Evolutionary conservation across 192 early-diverging fungal species (phyloP).

Genomic region (Phlyctochytrium arcticum): DNA sequence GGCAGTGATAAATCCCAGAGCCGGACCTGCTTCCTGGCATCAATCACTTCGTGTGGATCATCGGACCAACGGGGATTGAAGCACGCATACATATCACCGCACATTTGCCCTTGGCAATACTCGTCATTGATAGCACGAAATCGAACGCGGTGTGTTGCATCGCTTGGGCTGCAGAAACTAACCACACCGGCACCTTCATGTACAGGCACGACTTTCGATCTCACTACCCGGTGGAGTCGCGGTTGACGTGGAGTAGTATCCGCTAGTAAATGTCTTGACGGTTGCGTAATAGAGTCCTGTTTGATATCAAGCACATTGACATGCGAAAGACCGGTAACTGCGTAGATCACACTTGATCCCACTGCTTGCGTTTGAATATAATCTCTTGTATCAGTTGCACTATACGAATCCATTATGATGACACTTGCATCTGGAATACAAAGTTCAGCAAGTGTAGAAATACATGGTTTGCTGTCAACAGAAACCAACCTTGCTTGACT

Average conservation of each 20-base stretch:
- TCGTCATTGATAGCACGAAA: constrained; percentile 16
- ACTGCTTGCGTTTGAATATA: not conserved
- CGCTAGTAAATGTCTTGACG: not conserved
- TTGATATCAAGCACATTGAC: constrained; percentile 2
- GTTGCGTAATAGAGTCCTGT: not conserved
- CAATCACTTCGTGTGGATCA: not conserved
- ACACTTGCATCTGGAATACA: too few species aligned
- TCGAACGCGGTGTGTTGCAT: not conserved
- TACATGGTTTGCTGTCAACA: too few species aligned
- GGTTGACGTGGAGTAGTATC: not conserved
- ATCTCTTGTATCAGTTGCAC: not conserved
- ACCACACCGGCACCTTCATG: constrained; percentile 17
- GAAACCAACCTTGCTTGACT: too few species aligned
- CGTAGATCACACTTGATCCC: constrained; percentile 7
- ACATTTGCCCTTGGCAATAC: constrained; percentile 18
- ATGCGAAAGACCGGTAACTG: not conserved
- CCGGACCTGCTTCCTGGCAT: constrained; percentile 2
- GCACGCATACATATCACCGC: constrained; percentile 3
- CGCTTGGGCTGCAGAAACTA: constrained; percentile 11
- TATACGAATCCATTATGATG: constrained; percentile 15
- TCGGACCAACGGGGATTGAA: constrained; percentile 22
- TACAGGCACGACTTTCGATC: not conserved
- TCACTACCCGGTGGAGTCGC: constrained; percentile 2
- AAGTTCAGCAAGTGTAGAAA: too few species aligned
- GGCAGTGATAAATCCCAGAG: constrained; percentile 2